phyloP scores from a whole-genome alignment of 371 early-diverging fungal species.

The Haplosporangium sp. region DNA sequence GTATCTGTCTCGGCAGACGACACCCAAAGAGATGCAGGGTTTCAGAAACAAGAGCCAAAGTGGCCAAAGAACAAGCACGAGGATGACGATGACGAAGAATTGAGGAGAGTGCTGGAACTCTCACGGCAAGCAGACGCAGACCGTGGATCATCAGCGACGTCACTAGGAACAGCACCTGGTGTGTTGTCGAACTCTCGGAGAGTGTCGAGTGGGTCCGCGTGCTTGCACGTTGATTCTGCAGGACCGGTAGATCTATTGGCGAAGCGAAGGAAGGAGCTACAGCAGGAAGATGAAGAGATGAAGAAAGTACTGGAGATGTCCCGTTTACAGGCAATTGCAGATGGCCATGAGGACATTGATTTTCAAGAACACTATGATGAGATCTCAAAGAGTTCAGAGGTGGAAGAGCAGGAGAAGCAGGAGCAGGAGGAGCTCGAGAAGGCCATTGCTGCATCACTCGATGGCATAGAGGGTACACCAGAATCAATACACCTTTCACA shows the following conservation, averaged over 20 bases:
- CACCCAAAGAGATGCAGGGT: slow-evolving; percentile 9
- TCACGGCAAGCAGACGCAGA: slow-evolving; percentile 21
- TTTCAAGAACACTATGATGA: neutral
- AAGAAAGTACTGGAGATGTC: slow-evolving; percentile 40
- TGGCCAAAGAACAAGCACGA: neutral
- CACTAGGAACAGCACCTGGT: neutral
- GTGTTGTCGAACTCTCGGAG: neutral
- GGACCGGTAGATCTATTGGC: slow-evolving; percentile 24
- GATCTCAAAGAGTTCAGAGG: neutral
- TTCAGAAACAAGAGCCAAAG: slow-evolving; percentile 5
- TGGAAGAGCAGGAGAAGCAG: slow-evolving; percentile 6
- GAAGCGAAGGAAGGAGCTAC: slow-evolving; percentile 20
- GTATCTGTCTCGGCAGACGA: slow-evolving; percentile 16
- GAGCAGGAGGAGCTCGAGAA: slow-evolving; percentile 42
- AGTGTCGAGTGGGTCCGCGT: neutral
- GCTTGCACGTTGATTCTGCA: neutral
- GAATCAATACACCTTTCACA: slow-evolving; percentile 1
- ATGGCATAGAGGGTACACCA: neutral
- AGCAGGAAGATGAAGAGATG: slow-evolving; percentile 45
- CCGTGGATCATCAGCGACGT: too few species aligned
- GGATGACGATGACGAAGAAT: slow-evolving; percentile 11
- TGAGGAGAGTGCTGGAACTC: slow-evolving; percentile 19
- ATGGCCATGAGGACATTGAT: slow-evolving; percentile 25
- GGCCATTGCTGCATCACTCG: slow-evolving; percentile 44
- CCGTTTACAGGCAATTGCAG: slow-evolving; percentile 35